Percentiles rank a stretch among this genome's conserved stretches.
Evolutionary conservation across 2,329 filamentous ascomycete species (phyloP).

Genomic region (Ascocoryne sarcoides): DNA sequence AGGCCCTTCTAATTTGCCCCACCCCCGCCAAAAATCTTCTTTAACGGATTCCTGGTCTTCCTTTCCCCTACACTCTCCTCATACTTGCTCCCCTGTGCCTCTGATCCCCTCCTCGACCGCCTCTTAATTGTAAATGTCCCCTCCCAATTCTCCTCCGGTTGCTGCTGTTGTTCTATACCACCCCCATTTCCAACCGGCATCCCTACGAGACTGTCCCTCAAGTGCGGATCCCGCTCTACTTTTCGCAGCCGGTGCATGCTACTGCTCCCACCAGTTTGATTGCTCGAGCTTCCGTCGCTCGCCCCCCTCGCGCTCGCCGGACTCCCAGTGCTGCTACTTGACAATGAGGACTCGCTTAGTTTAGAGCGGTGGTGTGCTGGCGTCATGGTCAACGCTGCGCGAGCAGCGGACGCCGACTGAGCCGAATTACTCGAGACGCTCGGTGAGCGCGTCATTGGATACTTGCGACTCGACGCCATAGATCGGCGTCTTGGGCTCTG

Average conservation of each 20-base stretch:
- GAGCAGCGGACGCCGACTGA: slow-evolving; percentile 11
- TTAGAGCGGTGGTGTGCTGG: slow-evolving; percentile 9
- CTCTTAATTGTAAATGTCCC: neutral
- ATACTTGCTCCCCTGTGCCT: neutral
- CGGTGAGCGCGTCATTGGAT: slow-evolving; percentile 14
- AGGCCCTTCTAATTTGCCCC: neutral
- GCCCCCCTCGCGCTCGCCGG: neutral
- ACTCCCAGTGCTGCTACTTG: neutral
- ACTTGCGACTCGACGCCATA: slow-evolving; percentile 21
- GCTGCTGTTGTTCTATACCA: no score
- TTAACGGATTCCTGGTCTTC: neutral
- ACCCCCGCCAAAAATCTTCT: neutral
- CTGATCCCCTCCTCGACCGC: neutral
- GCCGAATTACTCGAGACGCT: slow-evolving; percentile 25
- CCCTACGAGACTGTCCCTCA: neutral
- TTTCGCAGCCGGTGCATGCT: neutral
- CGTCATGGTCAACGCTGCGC: slow-evolving; percentile 23
- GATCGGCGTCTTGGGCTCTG: slow-evolving; percentile 12
- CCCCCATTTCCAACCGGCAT: neutral
- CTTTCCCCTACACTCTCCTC: neutral
- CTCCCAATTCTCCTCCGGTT: neutral
- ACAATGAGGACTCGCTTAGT: neutral
- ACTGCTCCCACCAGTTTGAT: neutral
- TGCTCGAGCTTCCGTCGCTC: neutral
- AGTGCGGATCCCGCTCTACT: neutral